Conservation (phyloP, 257 asterid genomes). For the Forsythia suspensa region DNA sequence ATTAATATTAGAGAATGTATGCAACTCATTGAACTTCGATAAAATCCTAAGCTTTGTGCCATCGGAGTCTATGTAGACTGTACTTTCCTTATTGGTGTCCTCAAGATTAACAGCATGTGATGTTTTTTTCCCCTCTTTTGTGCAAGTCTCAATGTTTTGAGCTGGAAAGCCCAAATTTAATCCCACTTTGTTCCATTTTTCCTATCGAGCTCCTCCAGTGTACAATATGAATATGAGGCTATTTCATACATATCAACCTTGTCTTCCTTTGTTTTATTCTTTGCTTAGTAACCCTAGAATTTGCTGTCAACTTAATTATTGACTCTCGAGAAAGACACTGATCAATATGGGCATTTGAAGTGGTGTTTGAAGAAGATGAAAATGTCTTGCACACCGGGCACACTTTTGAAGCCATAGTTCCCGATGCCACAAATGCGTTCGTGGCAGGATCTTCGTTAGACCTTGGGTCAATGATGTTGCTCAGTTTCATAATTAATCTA, state of each 20-base stretch:
- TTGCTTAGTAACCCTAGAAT: constrained; percentile 54
- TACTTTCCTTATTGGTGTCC: constrained; percentile 51
- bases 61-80: constrained; percentile 72
- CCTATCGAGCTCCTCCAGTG: constrained; percentile 83
- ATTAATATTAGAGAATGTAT: constrained; percentile 27
- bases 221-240: no score
- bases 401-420: constrained; percentile 80
- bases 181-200: constrained; percentile 84
- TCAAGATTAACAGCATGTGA: constrained; percentile 30
- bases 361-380: constrained; percentile 93
- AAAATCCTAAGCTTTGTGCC: constrained; percentile 80
- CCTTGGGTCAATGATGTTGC: constrained; percentile 36
- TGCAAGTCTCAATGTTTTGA: constrained; percentile 38
- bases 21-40: constrained; percentile 53
- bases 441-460: constrained; percentile 37
- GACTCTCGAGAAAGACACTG: constrained; percentile 86
- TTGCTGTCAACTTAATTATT: constrained; percentile 38
- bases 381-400: constrained; percentile 97
- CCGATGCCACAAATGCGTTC: constrained; percentile 46
- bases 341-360: constrained; percentile 94
- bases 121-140: constrained; percentile 31
- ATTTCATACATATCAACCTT: constrained; percentile 20
- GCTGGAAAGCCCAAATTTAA: constrained; percentile 36
- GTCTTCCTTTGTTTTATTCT: constrained; percentile 72
- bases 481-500: constrained; percentile 51